Percentiles rank a stretch among this genome's conserved stretches.
phyloP scores from a whole-genome alignment of 2,329 filamentous ascomycete genomes.

The Aspergillus transmontanensis region DNA sequence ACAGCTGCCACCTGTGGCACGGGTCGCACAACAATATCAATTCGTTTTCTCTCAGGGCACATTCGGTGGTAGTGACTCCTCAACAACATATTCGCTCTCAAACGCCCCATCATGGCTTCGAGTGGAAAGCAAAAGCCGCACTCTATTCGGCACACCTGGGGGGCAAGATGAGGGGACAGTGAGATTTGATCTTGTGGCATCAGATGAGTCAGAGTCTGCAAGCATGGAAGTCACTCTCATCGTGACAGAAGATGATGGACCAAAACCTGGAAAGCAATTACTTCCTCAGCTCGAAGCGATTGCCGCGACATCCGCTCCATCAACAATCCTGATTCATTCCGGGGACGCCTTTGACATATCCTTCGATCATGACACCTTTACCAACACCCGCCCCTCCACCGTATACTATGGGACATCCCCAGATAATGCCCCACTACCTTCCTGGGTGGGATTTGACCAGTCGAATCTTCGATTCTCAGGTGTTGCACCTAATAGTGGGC shows the following conservation, averaged over 20 bases:
- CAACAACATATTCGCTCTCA: conserved; percentile 68
- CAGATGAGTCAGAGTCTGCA: conserved; percentile 65
- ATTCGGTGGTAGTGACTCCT: conserved; percentile 61
- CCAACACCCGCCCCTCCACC: conserved; percentile 56
- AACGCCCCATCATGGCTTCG: conserved; percentile 73
- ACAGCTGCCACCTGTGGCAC: conserved; percentile 78
- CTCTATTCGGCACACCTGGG: conserved; percentile 70
- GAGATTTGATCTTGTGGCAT: conserved; percentile 68
- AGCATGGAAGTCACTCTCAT: conserved; percentile 71
- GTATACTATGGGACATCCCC: conserved; percentile 75
- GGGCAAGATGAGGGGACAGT: conserved; percentile 59
- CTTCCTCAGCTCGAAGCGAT: conserved; percentile 38
- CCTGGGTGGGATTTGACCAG: conserved; percentile 78
- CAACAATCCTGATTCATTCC: conserved; percentile 42
- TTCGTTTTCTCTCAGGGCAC: conserved; percentile 59
- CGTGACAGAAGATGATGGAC: conserved; percentile 56
- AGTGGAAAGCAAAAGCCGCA: conserved; percentile 65
- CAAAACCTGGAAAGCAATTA: conserved; percentile 37
- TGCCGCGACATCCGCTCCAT: conserved; percentile 42
- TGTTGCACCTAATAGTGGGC: conserved; percentile 67
- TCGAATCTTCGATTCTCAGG: conserved; percentile 69
- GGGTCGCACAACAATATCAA: conserved; percentile 58
- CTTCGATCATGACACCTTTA: conserved; percentile 71
- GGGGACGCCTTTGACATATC: conserved; percentile 63
- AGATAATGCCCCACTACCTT: conserved; percentile 79